Evolutionary conservation across 768 basidiomycete species (phyloP), one percentile per base, ranked within the genome.

Genomic region (Sporobolomyces roseus): DNA sequence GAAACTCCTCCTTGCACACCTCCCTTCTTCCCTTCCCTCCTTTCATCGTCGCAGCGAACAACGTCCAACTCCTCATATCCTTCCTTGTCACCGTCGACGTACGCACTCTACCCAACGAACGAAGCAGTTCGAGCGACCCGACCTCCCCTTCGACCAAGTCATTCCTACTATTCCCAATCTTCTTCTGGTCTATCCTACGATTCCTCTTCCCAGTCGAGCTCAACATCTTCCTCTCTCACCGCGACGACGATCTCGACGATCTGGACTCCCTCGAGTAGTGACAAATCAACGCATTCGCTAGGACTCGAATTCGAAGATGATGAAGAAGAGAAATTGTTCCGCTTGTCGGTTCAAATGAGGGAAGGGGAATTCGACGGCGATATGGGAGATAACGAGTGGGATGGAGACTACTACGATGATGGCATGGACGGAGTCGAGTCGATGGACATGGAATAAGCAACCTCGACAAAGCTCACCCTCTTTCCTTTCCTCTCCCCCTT

Each of bases 301-400:
- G 55, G 56, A 17, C 29, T 58, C 27, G 58, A 60, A 17, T 60
- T 60, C 32, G 58, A 60, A 23, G 58, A 60, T 27, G 58, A 60
- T 14, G 58, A 60, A 19, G 58, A 60, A 33, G 58, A 60, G 45
- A 48, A 35, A 21, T 21, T 46, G 30, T 60, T 60, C 32, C 27
- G 58, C 4, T n/a, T 60, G 45, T 46, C 58, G 45, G 58, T 60
- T 17, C 58, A 60, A 23, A 60, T 60, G 58, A 45, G 45, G 17
- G 58, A 48, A 21, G 45, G 45, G 10, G 58, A 60, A 16, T 60
- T 60, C 58, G 58, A 60, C 32, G 58, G 58, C 9, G 58, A 60
- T 32, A 60, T 60, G 58, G 58, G 49, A 33, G 58, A 60, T 16
- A 12, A 14, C 23, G 45, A 48, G 4, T 33, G 32, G 58, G 23